Base-by-base conservation (phyloP, 2,329 filamentous ascomycete genomes). In the Trichoderma asperellum region DNA sequence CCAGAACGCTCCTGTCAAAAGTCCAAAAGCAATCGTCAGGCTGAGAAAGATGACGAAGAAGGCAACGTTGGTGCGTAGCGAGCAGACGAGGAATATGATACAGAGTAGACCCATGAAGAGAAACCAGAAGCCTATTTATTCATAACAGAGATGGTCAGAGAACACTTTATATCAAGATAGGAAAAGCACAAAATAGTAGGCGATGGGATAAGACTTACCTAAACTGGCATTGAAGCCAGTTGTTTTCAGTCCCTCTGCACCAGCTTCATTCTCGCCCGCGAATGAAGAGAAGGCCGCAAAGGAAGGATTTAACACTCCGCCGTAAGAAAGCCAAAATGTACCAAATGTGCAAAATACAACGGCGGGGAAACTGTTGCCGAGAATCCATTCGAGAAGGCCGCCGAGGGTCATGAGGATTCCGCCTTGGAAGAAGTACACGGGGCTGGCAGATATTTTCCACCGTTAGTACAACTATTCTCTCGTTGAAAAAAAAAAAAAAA, bases 11-110 rank as follows among this genome's bases (percentile, higher is more conserved):
- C 83, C 88, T 0, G 89, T 84, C 37, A 93, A 82, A 32, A 88
- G 80, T 14, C 79, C 76, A 75, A 93, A 92, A 2, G 84, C 81
- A 14, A 88, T 75, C 21, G 86, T 77, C n/a, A 93, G 84, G 1
- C 82, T 83, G 70, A 88, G 75, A 82, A 93, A 93, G 78, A 94
- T 91, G 68, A 88, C 73, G 73, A 91, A 85, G 79, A 93, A 92
- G 77, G 88, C 84, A 11, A 92, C 68, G 77, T 94, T 94, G 35
- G 90, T 93, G 59, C 91, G 88, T 21, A 93, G 81, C 0, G 91
- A 85, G 79, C 89, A 91, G 76, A 93, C 82, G 61, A 92, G 80
- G 81, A 88, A 93, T 73, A 93, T 76, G 71, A 92, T 78, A 77
- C 86, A 88, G 34, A 92, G 80, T n/a, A 92, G 71, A 3, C 81